These are phyloP conservation scores for Xerocomus tenax DNA, from an alignment of 1,284 basidiomycete genomes.

Conservation along the genomic window DNA sequence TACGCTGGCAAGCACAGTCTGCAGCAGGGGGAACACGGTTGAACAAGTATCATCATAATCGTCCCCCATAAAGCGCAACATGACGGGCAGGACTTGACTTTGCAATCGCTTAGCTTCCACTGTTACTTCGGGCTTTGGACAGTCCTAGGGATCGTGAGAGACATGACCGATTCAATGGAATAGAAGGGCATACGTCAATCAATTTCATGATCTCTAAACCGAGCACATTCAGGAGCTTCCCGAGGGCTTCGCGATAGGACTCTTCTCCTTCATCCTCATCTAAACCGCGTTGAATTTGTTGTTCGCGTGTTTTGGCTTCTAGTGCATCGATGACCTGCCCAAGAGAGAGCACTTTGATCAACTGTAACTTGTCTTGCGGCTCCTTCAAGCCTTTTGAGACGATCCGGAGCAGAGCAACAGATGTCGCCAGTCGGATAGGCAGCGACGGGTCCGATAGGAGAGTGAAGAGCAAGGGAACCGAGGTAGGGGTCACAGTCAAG, in stretches of 20 bases:
- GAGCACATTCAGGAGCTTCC: slow-evolving; percentile 74
- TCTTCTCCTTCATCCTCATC: slow-evolving; percentile 73
- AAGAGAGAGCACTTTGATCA: slow-evolving; percentile 84
- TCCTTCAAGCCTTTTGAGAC: slow-evolving; percentile 91
- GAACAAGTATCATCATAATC: slow-evolving; percentile 80
- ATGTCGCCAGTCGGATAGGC: slow-evolving; percentile 77
- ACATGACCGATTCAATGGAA: neutral
- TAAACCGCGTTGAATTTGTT: slow-evolving; percentile 57
- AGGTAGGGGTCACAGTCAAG: slow-evolving; percentile 85
- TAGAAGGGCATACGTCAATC: slow-evolving; percentile 49
- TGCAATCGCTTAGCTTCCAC: slow-evolving; percentile 64
- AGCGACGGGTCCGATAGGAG: slow-evolving; percentile 75
- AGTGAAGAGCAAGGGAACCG: slow-evolving; percentile 79
- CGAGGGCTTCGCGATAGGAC: slow-evolving; percentile 83
- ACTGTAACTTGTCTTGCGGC: slow-evolving; percentile 80
- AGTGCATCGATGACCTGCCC: slow-evolving; percentile 72
- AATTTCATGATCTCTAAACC: slow-evolving; percentile 84
- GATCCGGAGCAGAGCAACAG: slow-evolving; percentile 73
- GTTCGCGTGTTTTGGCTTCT: slow-evolving; percentile 65
- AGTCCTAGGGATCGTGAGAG: slow-evolving; percentile 41
- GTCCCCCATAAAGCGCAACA: slow-evolving; percentile 86
- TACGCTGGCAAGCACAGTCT: slow-evolving; percentile 66
- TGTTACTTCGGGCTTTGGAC: slow-evolving; percentile 53
- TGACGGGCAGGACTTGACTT: slow-evolving; percentile 67
- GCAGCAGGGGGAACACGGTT: slow-evolving; percentile 76